Percentiles rank a stretch among this genome's conserved stretches.
Evolutionary conservation across 495 filamentous ascomycete species (phyloP).

Genomic region (Friedmanniomyces simplex): DNA sequence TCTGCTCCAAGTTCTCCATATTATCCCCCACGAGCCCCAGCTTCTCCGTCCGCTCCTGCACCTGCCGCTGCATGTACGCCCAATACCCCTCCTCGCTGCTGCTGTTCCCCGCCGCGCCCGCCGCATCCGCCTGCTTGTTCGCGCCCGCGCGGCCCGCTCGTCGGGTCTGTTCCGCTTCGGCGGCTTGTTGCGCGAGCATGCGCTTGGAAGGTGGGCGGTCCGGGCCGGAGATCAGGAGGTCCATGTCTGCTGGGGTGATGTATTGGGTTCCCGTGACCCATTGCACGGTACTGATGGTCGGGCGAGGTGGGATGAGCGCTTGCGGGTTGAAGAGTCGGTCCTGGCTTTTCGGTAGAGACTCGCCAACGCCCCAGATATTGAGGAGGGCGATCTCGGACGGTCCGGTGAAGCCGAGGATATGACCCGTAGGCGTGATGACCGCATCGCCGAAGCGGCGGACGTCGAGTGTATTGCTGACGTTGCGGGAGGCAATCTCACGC

Average conservation of each 20-base stretch:
- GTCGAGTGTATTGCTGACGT: constrained; percentile 56
- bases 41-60: constrained; percentile 84
- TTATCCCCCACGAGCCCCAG: constrained; percentile 71
- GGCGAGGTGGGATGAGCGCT: constrained; percentile 60
- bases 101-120: not conserved
- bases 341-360: constrained; percentile 40
- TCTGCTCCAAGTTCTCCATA: constrained; percentile 69
- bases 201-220: constrained; percentile 73
- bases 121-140: not conserved
- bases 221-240: constrained; percentile 80
- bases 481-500: constrained; percentile 67
- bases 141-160: constrained; percentile 40
- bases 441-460: constrained; percentile 56
- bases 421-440: constrained; percentile 62
- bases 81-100: constrained; percentile 48
- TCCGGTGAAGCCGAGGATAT: constrained; percentile 79
- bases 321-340: constrained; percentile 72
- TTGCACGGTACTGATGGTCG: constrained; percentile 91
- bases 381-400: constrained; percentile 74
- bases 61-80: constrained; percentile 64
- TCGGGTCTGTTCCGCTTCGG: constrained; percentile 48
- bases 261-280: constrained; percentile 96
- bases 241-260: constrained; percentile 79
- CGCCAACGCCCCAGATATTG: constrained; percentile 68
- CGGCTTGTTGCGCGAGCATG: constrained; percentile 55